phyloP scores from a whole-genome alignment of 2,329 filamentous ascomycete genomes.

The Pestalotiopsis sp. region DNA sequence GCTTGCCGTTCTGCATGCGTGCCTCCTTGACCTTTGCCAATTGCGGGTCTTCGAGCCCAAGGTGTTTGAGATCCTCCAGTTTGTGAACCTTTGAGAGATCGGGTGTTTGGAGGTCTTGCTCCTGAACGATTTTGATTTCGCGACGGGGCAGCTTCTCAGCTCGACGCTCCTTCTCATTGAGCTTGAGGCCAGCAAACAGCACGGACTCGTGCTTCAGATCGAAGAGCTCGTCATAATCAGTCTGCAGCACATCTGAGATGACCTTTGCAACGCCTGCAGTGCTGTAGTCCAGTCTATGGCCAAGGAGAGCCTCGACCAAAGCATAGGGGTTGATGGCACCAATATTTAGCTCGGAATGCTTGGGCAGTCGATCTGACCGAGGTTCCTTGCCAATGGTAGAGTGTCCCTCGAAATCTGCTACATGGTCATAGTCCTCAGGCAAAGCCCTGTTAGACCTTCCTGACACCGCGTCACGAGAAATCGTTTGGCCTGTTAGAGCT shows the following conservation, averaged over 20 bases:
- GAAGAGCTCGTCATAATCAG: constrained; percentile 50
- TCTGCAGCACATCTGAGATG: constrained; percentile 44
- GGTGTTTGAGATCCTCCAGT: constrained; percentile 38
- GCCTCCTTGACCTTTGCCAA: constrained; percentile 39
- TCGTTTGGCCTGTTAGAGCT: constrained; percentile 36
- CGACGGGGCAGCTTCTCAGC: constrained; percentile 38
- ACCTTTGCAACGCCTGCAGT: constrained; percentile 35
- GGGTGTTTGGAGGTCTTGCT: constrained; percentile 42
- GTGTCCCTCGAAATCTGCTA: constrained; percentile 27
- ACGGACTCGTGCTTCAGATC: constrained; percentile 45
- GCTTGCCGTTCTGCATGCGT: constrained; percentile 46
- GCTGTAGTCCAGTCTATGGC: constrained; percentile 38
- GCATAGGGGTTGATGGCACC: constrained; percentile 47
- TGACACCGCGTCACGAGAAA: constrained; percentile 26
- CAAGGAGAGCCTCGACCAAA: constrained; percentile 43
- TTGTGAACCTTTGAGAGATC: constrained; percentile 41
- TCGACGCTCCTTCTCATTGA: constrained; percentile 37
- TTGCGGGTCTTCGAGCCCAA: constrained; percentile 41
- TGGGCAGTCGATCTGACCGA: constrained; percentile 36
- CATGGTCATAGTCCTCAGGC: constrained; percentile 35
- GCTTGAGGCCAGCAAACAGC: constrained; percentile 42
- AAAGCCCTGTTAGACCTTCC: constrained; percentile 21
- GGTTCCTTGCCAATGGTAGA: constrained; percentile 23
- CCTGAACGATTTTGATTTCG: constrained; percentile 42
- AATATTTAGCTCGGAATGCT: constrained; percentile 33